Evolutionary conservation across 2,329 filamentous ascomycete genomes (phyloP).

Genomic region (Arthrobotrys entomopaga): DNA sequence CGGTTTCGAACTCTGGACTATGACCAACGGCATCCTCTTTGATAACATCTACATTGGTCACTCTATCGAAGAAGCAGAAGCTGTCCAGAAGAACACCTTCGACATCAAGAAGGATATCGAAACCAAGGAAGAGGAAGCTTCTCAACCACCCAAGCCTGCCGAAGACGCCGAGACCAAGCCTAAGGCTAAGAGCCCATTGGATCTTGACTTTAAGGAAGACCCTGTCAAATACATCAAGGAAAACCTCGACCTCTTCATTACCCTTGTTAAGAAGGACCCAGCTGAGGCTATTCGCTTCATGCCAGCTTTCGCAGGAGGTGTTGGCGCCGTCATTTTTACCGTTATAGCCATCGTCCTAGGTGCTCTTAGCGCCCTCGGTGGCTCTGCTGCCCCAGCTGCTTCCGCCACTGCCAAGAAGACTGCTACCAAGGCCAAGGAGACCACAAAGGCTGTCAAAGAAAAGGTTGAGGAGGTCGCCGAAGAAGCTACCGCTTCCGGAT

Average conservation of each 20-base stretch:
- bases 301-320: constrained; percentile 85
- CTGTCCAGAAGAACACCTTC: constrained; percentile 89
- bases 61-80: constrained; percentile 89
- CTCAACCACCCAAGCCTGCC: constrained; percentile 74
- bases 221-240: constrained; percentile 87
- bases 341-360: constrained; percentile 76
- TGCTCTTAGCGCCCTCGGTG: constrained; percentile 72
- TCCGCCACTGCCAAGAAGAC: constrained; percentile 71
- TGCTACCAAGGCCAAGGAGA: constrained; percentile 76
- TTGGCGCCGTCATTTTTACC: constrained; percentile 76
- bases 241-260: constrained; percentile 91
- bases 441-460: constrained; percentile 64
- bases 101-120: constrained; percentile 87
- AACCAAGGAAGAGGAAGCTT: constrained; percentile 79
- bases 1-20: constrained; percentile 99
- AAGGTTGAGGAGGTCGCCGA: constrained; percentile 76
- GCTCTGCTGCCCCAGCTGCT: constrained; percentile 66
- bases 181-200: constrained; percentile 73
- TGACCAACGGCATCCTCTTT: constrained; percentile 98
- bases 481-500: constrained; percentile 68
- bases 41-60: constrained; percentile 99
- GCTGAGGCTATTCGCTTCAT: constrained; percentile 86
- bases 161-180: constrained; percentile 65
- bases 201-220: constrained; percentile 90
- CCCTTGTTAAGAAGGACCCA: constrained; percentile 83